Evolutionary conservation across 176 grass and related monocot genomes (phyloP), one percentile per base, ranked within the genome.

Genomic region (Leersia perrieri): DNA sequence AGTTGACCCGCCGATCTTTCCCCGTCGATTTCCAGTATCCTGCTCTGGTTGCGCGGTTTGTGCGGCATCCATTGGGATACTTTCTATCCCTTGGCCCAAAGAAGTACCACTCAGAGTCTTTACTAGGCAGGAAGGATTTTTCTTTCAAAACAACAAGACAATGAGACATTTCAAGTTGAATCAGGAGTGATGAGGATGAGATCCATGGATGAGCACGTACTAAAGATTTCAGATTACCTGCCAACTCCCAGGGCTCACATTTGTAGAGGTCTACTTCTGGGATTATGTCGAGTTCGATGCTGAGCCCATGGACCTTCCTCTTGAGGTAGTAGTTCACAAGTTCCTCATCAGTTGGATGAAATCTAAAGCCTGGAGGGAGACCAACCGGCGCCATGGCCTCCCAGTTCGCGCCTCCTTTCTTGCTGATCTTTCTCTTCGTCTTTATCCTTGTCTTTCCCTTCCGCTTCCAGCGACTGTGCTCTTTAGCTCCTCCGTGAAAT

Each of bases 1-100:
- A 77, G 75, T 80, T 83, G 32, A 99, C 83, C 11, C 84, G 85
- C 1, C 93, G 83, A 87, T 99, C 97, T 82, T 99, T 99, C 45
- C 93, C 96, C 1, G 96, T 95, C 3, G 93, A 99, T 82, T 99
- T 99, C 97, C 97, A 99, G 78, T 99, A 99, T 32, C 97, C 97
- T 14, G 86, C 92, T 35, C 57, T 81, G 51, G 95, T 98, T 55
- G 95, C 92, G 0, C 95, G 83, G 78, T 98, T 98, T 68, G 95
- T 98, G 18, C 95, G 95, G 30, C 89, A 98, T 14, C 95, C 95
- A 18, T 99, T 95, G 18, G 93, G 90, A 49, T 93, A 95, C 65
- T 95, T 93, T 40, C 97, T 86, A 68, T 99, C 97, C 75, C 97
- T 90, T 73, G 92, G 87, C 10, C 92, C 92, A 35, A 99, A 96